phyloP scores from a whole-genome alignment of 495 filamentous ascomycete species.

The Viridothelium virens region DNA sequence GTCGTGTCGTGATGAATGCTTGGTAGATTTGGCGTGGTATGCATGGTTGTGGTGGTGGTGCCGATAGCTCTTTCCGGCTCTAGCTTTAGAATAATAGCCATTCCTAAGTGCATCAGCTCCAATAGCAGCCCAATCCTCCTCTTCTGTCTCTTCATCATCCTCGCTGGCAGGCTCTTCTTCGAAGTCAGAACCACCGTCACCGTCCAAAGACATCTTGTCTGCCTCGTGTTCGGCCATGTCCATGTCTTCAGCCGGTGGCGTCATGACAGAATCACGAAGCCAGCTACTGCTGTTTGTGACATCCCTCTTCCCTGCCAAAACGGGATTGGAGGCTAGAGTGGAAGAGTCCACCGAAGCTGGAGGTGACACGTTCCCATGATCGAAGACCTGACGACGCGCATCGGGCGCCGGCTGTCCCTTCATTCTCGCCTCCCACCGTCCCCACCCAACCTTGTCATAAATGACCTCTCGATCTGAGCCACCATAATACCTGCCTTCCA shows the following conservation, averaged over 20 bases:
- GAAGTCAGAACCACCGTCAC: constrained; percentile 60
- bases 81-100: neutral
- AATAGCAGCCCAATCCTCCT: constrained; percentile 92
- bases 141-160: constrained; percentile 86
- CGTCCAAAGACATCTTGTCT: constrained; percentile 94
- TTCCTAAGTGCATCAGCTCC: constrained; percentile 78
- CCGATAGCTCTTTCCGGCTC: neutral
- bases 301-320: neutral
- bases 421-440: constrained; percentile 81
- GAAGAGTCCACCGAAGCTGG: constrained; percentile 40
- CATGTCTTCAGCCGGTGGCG: constrained; percentile 39
- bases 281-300: neutral
- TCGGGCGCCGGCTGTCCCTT: constrained; percentile 56
- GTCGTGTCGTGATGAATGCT: neutral
- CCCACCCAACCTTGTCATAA: constrained; percentile 97
- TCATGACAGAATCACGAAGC: constrained; percentile 28
- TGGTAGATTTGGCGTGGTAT: neutral
- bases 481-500: constrained; percentile 66
- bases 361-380: constrained; percentile 32
- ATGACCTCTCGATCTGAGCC: constrained; percentile 64
- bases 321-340: constrained; percentile 33
- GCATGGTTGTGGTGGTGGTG: neutral
- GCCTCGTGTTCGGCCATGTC: constrained; percentile 77
- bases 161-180: constrained; percentile 78
- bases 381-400: constrained; percentile 16